Evolutionary conservation across 208 protist species (phyloP).

Genomic region (Trypanosoma theileri): DNA sequence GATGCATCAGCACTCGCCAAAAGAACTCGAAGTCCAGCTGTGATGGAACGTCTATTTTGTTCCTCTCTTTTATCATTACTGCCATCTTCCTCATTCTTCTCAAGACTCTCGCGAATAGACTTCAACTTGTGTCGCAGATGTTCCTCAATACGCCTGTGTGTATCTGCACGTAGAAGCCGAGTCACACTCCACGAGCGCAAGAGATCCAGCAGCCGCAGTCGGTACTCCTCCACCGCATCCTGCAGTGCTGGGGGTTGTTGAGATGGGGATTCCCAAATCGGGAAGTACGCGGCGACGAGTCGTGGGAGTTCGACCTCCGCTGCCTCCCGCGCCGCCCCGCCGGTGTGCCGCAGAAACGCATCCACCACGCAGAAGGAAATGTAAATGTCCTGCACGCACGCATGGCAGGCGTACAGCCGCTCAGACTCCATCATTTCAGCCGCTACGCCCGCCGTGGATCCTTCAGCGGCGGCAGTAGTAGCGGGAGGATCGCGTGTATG

Average conservation of each 20-base stretch:
- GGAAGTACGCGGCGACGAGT: constrained; percentile 57
- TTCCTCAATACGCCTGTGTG: constrained; percentile 62
- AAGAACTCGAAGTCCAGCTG: constrained; percentile 17
- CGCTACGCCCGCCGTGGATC: no score
- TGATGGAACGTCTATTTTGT: background rate
- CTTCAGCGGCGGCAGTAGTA: no score
- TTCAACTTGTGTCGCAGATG: constrained; percentile 59
- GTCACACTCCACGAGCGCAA: constrained; percentile 60
- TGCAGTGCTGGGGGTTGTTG: constrained; percentile 22
- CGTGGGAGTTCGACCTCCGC: constrained; percentile 55
- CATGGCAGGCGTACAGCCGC: constrained; percentile 55
- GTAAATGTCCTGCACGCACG: constrained; percentile 73
- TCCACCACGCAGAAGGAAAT: constrained; percentile 72
- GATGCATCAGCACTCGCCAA: constrained; percentile 1
- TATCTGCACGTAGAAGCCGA: constrained; percentile 35
- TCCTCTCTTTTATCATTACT: background rate
- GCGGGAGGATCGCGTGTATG: background rate
- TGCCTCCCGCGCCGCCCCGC: constrained; percentile 18
- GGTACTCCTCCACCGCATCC: constrained; percentile 59
- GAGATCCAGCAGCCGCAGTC: constrained; percentile 51
- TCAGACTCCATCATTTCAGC: constrained; percentile 30
- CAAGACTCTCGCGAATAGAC: constrained; percentile 34
- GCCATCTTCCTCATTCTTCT: constrained; percentile 18
- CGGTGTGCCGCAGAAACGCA: constrained; percentile 51
- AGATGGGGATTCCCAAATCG: constrained; percentile 28